Evolutionary conservation across 306 rosid genomes (phyloP), one percentile per base, ranked within the genome.

Genomic region (Prunus fruticosa): DNA sequence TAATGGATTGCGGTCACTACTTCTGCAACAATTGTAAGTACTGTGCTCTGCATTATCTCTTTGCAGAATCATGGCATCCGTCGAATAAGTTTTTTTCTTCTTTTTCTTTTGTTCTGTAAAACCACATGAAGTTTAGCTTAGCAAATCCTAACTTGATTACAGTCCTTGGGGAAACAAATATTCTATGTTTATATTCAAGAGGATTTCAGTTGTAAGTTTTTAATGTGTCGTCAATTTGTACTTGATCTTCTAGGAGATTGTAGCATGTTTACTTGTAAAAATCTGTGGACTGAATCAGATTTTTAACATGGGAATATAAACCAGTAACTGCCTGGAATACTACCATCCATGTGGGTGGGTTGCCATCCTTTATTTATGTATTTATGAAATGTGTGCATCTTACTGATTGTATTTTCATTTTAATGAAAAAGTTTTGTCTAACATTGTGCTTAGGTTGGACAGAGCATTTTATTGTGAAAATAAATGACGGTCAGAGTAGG

Each of bases 401-500:
- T n/a, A n/a, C n/a, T 66, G 11, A 25, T 10, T 11, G 2, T 43
- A 25, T 3, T 25, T 52, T 71, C 53, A 4, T 20, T 54, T n/a
- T 15, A 56, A 27, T 15, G 72, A 13, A 8, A 14, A 30, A 11
- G n/a, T 64, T 66, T 43, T n/a, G 16, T 19, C 3, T 50, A 25
- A 51, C 19, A 8, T 50, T 80, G n/a, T 80, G 72, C 60, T n/a
- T 38, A 84, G 85, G 88, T 72, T 84, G 88, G 85, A 84, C 81
- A 11, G 69, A 70, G 73, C 82, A 84, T 76, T 81, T 84, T 78
- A 78, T 81, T 64, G 80, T 81, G 63, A 84, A 81, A 77, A 84
- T 84, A 74, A 81, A 77, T 18, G 85, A 78, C 51, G 85, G 88
- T 20, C 85, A 81, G 74, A 84, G 85, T 64, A 84, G 75, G 78